These are phyloP conservation scores for Curvularia lunata DNA, from an alignment of 2,329 filamentous ascomycete genomes.

Conservation along the genomic window DNA sequence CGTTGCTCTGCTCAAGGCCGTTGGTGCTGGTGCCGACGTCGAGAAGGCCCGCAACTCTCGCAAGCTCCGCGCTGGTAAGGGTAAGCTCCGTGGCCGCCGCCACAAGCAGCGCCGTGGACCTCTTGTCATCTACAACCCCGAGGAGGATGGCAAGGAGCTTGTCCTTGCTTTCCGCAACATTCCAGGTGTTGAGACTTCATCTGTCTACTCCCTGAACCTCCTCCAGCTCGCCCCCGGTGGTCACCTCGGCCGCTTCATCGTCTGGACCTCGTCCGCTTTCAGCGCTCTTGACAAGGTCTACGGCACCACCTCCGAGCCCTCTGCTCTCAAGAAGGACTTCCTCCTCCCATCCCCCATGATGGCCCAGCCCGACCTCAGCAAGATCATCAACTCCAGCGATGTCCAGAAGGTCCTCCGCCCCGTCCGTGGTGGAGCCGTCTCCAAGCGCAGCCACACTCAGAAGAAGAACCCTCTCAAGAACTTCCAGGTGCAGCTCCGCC, in stretches of 20 bases:
- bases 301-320: slow-evolving; percentile 87
- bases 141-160: slow-evolving; percentile 93
- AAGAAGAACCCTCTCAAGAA: slow-evolving; percentile 99
- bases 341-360: slow-evolving; percentile 91
- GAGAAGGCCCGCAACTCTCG: slow-evolving; percentile 95
- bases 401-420: slow-evolving; percentile 94
- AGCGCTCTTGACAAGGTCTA: slow-evolving; percentile 96
- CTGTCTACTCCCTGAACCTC: slow-evolving; percentile 94
- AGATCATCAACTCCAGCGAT: slow-evolving; percentile 99
- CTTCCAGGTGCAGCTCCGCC: slow-evolving; percentile 97
- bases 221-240: slow-evolving; percentile 99
- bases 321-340: slow-evolving; percentile 98
- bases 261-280: slow-evolving; percentile 98
- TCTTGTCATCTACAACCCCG: slow-evolving; percentile 96
- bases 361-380: slow-evolving; percentile 91
- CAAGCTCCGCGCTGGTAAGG: slow-evolving; percentile 98
- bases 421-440: slow-evolving; percentile 85
- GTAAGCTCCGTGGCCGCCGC: slow-evolving; percentile 95
- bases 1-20: slow-evolving; percentile 83
- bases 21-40: slow-evolving; percentile 88
- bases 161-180: slow-evolving; percentile 98
- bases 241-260: slow-evolving; percentile 97
- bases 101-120: slow-evolving; percentile 97
- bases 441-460: slow-evolving; percentile 90
- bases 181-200: slow-evolving; percentile 94